These are phyloP conservation scores for Pyrus communis DNA, from an alignment of 306 rosid genomes.

Conservation along the genomic window DNA sequence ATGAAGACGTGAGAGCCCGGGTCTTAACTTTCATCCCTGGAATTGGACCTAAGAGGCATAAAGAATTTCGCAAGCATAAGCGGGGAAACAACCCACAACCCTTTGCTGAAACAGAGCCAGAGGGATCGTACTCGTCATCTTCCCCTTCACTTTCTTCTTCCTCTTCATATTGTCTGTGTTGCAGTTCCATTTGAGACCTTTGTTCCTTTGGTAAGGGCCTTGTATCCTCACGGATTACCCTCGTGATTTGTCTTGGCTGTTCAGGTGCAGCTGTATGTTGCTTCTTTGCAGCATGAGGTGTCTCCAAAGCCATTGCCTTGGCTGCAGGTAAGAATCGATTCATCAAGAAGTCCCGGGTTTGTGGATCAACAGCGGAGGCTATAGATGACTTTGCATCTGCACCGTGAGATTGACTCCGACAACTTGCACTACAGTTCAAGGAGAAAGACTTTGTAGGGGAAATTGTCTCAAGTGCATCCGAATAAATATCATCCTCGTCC, in stretches of 20 bases:
- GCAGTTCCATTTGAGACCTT: slow-evolving; percentile 35
- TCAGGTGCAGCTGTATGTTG: slow-evolving; percentile 40
- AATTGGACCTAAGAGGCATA: slow-evolving; percentile 53
- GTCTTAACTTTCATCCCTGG: slow-evolving; percentile 50
- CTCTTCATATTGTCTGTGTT: slow-evolving; percentile 28
- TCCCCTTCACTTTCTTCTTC: slow-evolving; percentile 63
- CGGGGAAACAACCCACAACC: slow-evolving; percentile 73
- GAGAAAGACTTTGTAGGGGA: slow-evolving; percentile 57
- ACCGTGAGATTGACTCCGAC: slow-evolving; percentile 52
- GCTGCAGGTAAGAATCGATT: slow-evolving; percentile 93
- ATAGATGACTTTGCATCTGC: slow-evolving; percentile 36
- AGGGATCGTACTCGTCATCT: slow-evolving; percentile 30
- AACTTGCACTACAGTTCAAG: slow-evolving; percentile 64
- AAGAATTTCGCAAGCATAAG: slow-evolving; percentile 58
- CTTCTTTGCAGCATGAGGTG: slow-evolving; percentile 60
- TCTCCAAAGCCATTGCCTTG: slow-evolving; percentile 76
- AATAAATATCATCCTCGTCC: slow-evolving; percentile 37
- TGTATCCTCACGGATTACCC: slow-evolving; percentile 34
- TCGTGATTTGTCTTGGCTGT: slow-evolving; percentile 47
- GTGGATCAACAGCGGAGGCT: slow-evolving; percentile 52
- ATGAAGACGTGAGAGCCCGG: slow-evolving; percentile 24
- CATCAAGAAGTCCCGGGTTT: slow-evolving; percentile 88
- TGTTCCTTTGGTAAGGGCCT: slow-evolving; percentile 26
- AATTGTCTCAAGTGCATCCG: slow-evolving; percentile 65
- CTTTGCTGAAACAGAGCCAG: slow-evolving; percentile 43